These are phyloP conservation scores for Penicillium sp. DNA, from an alignment of 2,329 filamentous ascomycete genomes.

Conservation along the genomic window DNA sequence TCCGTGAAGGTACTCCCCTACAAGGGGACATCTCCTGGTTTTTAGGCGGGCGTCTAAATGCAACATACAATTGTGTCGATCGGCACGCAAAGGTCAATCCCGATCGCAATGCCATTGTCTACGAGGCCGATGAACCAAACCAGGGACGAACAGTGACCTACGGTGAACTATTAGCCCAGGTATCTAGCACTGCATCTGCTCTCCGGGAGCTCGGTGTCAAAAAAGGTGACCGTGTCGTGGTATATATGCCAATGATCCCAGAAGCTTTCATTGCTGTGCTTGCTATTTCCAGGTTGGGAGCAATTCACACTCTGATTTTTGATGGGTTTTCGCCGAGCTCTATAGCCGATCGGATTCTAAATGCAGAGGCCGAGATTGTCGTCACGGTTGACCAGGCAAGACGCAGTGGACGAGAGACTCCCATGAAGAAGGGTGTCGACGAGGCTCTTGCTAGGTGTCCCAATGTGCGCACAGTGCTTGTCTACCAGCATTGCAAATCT, in stretches of 20 bases:
- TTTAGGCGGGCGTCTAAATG: constrained; percentile 84
- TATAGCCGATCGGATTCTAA: constrained; percentile 84
- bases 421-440: constrained; percentile 96
- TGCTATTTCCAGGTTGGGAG: constrained; percentile 84
- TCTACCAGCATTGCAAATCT: too few species aligned
- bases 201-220: constrained; percentile 90
- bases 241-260: constrained; percentile 97
- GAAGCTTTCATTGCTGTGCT: constrained; percentile 86
- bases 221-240: constrained; percentile 92
- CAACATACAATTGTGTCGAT: constrained; percentile 93
- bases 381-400: constrained; percentile 95
- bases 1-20: not conserved
- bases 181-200: constrained; percentile 77
- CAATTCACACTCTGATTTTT: constrained; percentile 92
- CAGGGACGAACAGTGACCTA: constrained; percentile 87
- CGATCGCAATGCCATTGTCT: constrained; percentile 88
- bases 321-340: constrained; percentile 95
- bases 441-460: constrained; percentile 57
- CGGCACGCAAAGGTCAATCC: constrained; percentile 88
- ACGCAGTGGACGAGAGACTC: constrained; percentile 89
- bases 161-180: constrained; percentile 82
- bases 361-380: constrained; percentile 82
- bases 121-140: constrained; percentile 83
- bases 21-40: constrained; percentile 63
- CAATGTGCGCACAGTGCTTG: too few species aligned